phyloP scores from a whole-genome alignment of 2,329 filamentous ascomycete genomes.

The Mycosphaerella arachidis region DNA sequence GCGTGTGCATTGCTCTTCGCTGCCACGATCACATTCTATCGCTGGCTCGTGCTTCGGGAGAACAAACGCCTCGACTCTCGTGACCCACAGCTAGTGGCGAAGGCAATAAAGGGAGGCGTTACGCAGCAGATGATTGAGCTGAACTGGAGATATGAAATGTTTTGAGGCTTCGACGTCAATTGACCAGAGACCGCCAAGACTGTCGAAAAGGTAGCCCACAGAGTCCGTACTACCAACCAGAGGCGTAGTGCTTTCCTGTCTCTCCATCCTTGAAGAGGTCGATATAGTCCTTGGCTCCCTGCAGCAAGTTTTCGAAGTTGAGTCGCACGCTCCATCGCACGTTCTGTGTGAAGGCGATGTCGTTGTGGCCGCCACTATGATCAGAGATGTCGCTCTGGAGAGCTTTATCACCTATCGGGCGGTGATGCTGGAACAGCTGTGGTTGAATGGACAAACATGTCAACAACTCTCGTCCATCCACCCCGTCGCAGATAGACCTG shows the following conservation, averaged over 20 bases:
- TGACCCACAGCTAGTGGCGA: conserved; percentile 20
- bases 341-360: conserved; percentile 28
- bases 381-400: not conserved
- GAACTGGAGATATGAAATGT: conserved; percentile 45
- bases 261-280: not conserved
- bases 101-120: conserved; percentile 40
- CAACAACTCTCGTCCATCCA: conserved; percentile 29
- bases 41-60: conserved; percentile 1
- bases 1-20: conserved; percentile 3
- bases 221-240: no score
- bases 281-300: conserved; percentile 31
- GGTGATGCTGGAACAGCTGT: conserved; percentile 45
- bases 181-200: no score
- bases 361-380: no score
- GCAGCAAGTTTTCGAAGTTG: conserved; percentile 37
- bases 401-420: conserved; percentile 9
- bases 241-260: no score
- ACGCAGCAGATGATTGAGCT: conserved; percentile 43
- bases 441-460: conserved; percentile 43
- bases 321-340: conserved; percentile 38
- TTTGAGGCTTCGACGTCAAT: not conserved
- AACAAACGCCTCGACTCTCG: not conserved
- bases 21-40: not conserved
- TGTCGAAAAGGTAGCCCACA: no score
- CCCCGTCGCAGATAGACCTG: conserved; percentile 29